Base-by-base conservation (phyloP, 2,329 filamentous ascomycete genomes). In the Xylaria sp. region DNA sequence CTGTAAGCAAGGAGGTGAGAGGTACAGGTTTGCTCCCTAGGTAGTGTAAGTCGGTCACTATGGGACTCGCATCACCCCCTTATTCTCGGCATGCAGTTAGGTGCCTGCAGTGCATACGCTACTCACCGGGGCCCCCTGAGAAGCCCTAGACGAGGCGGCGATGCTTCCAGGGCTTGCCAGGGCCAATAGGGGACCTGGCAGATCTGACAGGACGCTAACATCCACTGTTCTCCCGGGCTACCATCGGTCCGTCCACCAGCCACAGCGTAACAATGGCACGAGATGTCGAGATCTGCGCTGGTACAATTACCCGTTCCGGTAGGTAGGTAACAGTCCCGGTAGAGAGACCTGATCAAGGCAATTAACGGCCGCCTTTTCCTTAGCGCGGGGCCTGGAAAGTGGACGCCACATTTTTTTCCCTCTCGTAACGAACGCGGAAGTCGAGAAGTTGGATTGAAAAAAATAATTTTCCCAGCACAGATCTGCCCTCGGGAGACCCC, bases 361-460 rank as follows among this genome's bases (percentile, higher is more conserved):
- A 65, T 60, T 59, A 63, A 61, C 59, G 56, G 66, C 63, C 60
- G 51, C 56, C 66, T 53, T 66, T 66, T 61, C 25, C 54, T 68
- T 69, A 69, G 68, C 65, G 68, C 68, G 68, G 68, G 68, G 68
- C 68, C 67, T 58, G 36, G 58, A 70, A n/a, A 59, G 63, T 54
- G 57, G 66, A 66, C 66, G 68, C 68, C 68, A 70, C 68, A 70
- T 68, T 70, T 70, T 70, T 68, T 70, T 53, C 57, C 38, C 59
- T 54, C 56, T 63, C 58, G 65, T 68, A 65, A 68, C 54, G 54
- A 53, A 63, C 65, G 65, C 65, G 61, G 57, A 65, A 38, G 53
- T 65, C 45, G 49, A 67, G 54, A 56, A 54, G 27, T 60, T 65
- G n/a, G 57, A 68, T 44, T 36, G 55, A 45, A 69, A 65, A 67